Evolutionary conservation across 2,329 filamentous ascomycete genomes (phyloP).

Genomic region (Scortechinia acanthostroma): DNA sequence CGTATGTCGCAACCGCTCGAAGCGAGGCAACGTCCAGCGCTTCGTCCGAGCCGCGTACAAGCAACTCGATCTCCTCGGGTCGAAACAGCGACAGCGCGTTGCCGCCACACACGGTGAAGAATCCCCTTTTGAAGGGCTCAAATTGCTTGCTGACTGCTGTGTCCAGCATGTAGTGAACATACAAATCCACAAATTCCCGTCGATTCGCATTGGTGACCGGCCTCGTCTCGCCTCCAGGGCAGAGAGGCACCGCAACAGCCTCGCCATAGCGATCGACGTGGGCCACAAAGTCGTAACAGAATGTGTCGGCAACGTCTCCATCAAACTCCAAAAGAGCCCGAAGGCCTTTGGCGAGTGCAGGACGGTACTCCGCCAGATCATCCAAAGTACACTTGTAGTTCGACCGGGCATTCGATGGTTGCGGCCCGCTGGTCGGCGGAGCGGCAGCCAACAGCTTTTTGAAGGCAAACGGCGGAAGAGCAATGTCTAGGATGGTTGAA

Average conservation of each 20-base stretch:
- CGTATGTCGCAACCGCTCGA: conserved; percentile 71
- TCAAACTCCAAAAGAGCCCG: conserved; percentile 74
- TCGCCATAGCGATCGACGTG: conserved; percentile 73
- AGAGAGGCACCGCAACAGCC: conserved; percentile 60
- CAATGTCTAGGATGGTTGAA: conserved; percentile 83
- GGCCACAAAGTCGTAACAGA: conserved; percentile 75
- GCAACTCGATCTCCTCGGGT: conserved; percentile 83
- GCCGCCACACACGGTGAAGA: conserved; percentile 84
- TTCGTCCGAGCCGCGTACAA: conserved; percentile 80
- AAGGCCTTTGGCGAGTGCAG: conserved; percentile 68
- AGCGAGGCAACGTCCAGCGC: conserved; percentile 71
- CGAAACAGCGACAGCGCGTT: conserved; percentile 82
- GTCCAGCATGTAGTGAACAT: conserved; percentile 75
- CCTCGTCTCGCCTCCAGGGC: conserved; percentile 64
- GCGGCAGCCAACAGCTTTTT: conserved; percentile 76
- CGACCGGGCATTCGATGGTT: conserved; percentile 44
- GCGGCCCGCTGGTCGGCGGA: conserved; percentile 42
- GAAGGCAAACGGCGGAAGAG: conserved; percentile 82
- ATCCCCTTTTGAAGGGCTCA: conserved; percentile 87
- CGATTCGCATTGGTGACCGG: conserved; percentile 79
- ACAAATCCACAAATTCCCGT: conserved; percentile 78
- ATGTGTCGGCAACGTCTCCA: conserved; percentile 74
- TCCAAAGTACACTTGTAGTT: conserved; percentile 62
- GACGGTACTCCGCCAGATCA: conserved; percentile 77
- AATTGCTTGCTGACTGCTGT: conserved; percentile 74